These are phyloP conservation scores for Gracilaria gracilis DNA, from an alignment of 23 red algal species.

Conservation along the genomic window DNA sequence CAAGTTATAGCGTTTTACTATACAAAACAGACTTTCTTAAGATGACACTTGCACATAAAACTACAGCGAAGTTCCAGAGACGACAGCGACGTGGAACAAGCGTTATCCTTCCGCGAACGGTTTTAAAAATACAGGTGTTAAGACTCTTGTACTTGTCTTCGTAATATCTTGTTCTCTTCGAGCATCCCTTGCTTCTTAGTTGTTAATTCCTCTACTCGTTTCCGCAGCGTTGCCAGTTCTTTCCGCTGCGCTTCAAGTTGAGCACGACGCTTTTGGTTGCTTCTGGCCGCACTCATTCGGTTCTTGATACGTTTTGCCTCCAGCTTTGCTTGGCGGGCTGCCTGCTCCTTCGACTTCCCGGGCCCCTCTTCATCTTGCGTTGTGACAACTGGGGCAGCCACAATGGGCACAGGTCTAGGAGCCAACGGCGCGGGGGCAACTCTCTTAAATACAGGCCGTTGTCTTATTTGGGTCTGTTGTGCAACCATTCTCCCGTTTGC, in stretches of 20 bases:
- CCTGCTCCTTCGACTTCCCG: conserved; percentile 12
- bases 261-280: conserved; percentile 55
- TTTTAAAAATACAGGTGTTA: not conserved
- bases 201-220: conserved; percentile 47
- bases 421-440: conserved; percentile 37
- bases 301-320: conserved; percentile 70
- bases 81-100: not conserved
- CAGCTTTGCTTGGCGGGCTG: conserved; percentile 44
- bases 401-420: conserved; percentile 49
- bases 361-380: not conserved
- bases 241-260: conserved; percentile 58
- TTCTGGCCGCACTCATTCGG: conserved; percentile 57
- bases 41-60: not conserved
- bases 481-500: not conserved
- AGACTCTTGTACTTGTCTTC: conserved; percentile 33
- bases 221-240: conserved; percentile 30
- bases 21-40: not conserved
- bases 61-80: not conserved
- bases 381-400: conserved; percentile 12
- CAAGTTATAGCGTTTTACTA: not conserved
- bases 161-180: conserved; percentile 44
- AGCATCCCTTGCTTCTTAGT: conserved; percentile 20
- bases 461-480: not conserved
- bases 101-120: not conserved
- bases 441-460: conserved; percentile 15